Percentiles rank a stretch among this genome's conserved stretches.
Evolutionary conservation across 2,329 filamentous ascomycete genomes (phyloP).

Genomic region (Colletotrichum plurivorum): DNA sequence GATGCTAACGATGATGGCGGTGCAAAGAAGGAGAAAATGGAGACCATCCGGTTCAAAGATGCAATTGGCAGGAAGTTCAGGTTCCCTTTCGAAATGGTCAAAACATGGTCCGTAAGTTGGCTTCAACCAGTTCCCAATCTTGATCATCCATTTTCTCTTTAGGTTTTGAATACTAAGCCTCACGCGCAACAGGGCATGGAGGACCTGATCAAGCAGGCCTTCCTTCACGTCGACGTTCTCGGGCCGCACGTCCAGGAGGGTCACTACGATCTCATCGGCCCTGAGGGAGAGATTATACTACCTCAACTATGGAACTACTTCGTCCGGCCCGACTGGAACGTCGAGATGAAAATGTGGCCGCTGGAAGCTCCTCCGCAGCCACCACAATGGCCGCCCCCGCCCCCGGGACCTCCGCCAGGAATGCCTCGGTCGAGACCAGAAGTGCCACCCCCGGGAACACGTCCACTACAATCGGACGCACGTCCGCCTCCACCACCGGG

Average conservation of each 20-base stretch:
- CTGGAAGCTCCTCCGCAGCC: constrained; percentile 46
- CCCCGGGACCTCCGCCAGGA: neutral
- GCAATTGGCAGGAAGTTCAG: constrained; percentile 93
- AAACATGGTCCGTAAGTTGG: constrained; percentile 81
- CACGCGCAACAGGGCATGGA: constrained; percentile 79
- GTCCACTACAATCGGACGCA: neutral
- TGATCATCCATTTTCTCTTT: neutral
- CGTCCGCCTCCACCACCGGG: neutral
- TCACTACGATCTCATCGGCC: constrained; percentile 84
- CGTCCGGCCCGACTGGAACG: constrained; percentile 80
- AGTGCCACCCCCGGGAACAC: neutral
- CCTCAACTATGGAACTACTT: constrained; percentile 85
- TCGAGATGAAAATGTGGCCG: constrained; percentile 78
- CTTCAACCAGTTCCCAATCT: neutral
- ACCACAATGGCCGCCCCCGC: neutral
- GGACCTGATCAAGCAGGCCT: constrained; percentile 86
- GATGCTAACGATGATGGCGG: neutral
- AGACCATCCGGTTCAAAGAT: constrained; percentile 85
- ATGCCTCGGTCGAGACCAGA: no score
- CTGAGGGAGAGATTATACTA: constrained; percentile 85
- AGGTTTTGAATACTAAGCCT: constrained; percentile 31
- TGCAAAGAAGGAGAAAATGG: neutral
- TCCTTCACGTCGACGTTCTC: constrained; percentile 81
- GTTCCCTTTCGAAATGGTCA: constrained; percentile 88
- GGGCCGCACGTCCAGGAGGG: constrained; percentile 83